Conservation (phyloP, 768 basidiomycete genomes). For the Amanita molliuscula region DNA sequence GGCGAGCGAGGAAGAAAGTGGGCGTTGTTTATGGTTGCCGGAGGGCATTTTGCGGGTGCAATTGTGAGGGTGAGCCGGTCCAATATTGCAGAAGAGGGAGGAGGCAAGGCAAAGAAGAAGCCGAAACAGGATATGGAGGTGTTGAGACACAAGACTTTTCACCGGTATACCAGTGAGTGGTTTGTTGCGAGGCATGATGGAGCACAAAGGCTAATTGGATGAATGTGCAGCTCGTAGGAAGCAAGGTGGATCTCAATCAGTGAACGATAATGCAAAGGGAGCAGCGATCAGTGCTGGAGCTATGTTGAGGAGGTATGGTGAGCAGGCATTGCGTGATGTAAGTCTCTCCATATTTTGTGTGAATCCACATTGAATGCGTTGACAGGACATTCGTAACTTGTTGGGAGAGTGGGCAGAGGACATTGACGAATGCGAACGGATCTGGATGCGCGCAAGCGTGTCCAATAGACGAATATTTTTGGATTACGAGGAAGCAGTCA, state of each 20-base stretch:
- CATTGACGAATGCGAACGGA: conserved; percentile 73
- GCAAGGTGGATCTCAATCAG: conserved; percentile 90
- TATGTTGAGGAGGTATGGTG: conserved; percentile 86
- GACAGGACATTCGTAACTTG: conserved; percentile 79
- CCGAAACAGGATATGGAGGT: conserved; percentile 58
- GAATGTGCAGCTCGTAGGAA: conserved; percentile 72
- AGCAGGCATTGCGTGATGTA: conserved; percentile 85
- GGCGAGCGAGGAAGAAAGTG: conserved; percentile 51
- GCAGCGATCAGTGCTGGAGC: conserved; percentile 93
- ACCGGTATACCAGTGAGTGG: conserved; percentile 65
- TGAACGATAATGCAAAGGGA: conserved; percentile 90
- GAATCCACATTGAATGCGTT: neutral
- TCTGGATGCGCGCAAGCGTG: conserved; percentile 86
- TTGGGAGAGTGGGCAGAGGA: conserved; percentile 84
- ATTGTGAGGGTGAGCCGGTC: conserved; percentile 60
- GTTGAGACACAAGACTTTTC: conserved; percentile 89
- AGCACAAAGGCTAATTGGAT: conserved; percentile 7
- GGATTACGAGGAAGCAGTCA: conserved; percentile 74
- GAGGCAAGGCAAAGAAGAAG: conserved; percentile 35
- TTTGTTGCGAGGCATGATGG: neutral
- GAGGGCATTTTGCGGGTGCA: conserved; percentile 96
- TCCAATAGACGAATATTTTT: conserved; percentile 36
- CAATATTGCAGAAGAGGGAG: conserved; percentile 27
- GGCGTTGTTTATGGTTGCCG: conserved; percentile 95
- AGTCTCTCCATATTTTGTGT: conserved; percentile 14